phyloP scores from a whole-genome alignment of 2,329 filamentous ascomycete genomes.

The Beauveria australis region DNA sequence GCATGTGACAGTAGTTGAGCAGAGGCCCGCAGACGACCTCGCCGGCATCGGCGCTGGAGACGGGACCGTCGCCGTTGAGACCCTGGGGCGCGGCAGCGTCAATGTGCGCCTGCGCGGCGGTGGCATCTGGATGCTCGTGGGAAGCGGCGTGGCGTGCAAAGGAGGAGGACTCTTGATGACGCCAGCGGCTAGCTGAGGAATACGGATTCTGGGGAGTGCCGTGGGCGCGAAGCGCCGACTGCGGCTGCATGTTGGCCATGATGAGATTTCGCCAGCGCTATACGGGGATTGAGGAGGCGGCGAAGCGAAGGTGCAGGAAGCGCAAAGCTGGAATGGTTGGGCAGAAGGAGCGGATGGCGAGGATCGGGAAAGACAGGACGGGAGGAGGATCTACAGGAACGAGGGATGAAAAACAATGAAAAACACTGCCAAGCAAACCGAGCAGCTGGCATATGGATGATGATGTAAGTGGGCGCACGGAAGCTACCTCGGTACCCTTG shows the following conservation, averaged over 20 bases:
- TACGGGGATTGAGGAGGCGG: neutral
- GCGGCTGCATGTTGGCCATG: neutral
- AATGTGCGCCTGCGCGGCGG: conserved; percentile 26
- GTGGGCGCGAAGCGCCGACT: neutral
- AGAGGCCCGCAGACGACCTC: conserved; percentile 65
- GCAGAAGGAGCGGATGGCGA: neutral
- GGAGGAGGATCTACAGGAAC: neutral
- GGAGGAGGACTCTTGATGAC: conserved; percentile 54
- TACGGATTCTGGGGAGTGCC: conserved; percentile 36
- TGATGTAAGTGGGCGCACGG: conserved; percentile 3
- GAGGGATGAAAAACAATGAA: conserved; percentile 1
- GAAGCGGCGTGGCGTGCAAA: conserved; percentile 41
- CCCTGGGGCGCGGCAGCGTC: conserved; percentile 16
- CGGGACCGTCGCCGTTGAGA: conserved; percentile 13
- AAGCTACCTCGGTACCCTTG: neutral
- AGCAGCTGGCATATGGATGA: neutral
- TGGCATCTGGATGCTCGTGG: conserved; percentile 41
- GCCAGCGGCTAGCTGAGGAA: conserved; percentile 50
- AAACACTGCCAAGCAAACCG: neutral
- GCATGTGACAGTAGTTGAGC: conserved; percentile 71
- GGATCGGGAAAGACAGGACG: neutral
- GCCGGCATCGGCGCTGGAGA: conserved; percentile 33
- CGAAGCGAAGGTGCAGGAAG: neutral
- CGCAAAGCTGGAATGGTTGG: neutral
- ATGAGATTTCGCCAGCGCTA: neutral